Evolutionary conservation across 2,329 filamentous ascomycete species (phyloP), one percentile per base, ranked within the genome.

Genomic region (Cladosporium phlei): DNA sequence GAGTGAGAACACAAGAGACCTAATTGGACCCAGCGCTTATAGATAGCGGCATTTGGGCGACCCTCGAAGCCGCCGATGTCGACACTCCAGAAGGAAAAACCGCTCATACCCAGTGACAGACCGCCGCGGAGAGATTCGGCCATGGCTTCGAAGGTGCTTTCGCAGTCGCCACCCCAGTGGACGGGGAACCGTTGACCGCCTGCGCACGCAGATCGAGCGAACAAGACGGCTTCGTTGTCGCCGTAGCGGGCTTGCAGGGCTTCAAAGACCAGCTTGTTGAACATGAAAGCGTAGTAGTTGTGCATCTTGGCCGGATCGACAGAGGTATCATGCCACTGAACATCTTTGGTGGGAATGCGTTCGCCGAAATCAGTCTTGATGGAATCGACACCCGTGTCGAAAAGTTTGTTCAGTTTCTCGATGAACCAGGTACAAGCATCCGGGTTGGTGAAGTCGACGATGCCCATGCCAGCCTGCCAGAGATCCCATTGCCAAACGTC

Each of bases 341-440:
- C 77, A 54, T 83, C 79, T 38, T 75, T 71, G 4, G 75, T 77
- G 0, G 84, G 84, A 45, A 88, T 82, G 20, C 84, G 75, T 67
- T 88, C 84, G 46, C 83, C 83, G 62, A 88, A 88, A 59, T 88
- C 84, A 6, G 84, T 87, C 68, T 88, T 88, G 72, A 88, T 79
- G 48, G 76, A 75, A 61, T 88, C 83, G 44, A 88, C 77, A 8
- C 85, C 84, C 57, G 79, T 73, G 51, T 85, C 79, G 54, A 86
- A 83, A 2, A 88, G 73, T 2, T 71, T 71, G 44, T 78, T 74
- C 30, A 88, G 71, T 52, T 83, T 82, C 3, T 63, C 64, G 14
- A 71, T 69, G 57, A 81, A 88, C 85, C 85, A 88, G 20, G 71
- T 65, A 47, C 75, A 75, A 1, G 85, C 84, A 0, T 72, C 77